A percentile compares a stretch with the other conserved stretches of the same genome.
These are phyloP conservation scores for Zizania palustris DNA, from an alignment of 202 grass and related monocot genomes.

Conservation along the genomic window DNA sequence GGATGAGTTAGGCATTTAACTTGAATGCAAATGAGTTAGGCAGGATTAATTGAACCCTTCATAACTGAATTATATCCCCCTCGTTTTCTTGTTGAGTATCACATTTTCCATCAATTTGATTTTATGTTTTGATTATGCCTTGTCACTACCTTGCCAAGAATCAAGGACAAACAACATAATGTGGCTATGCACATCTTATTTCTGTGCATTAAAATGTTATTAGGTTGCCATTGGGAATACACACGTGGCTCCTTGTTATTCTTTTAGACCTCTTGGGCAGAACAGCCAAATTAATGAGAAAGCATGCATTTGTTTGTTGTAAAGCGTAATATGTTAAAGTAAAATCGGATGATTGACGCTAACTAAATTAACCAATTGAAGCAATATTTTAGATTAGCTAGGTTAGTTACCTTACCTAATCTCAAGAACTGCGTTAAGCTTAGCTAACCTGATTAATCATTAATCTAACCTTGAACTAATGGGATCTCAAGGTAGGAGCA, in stretches of 20 bases:
- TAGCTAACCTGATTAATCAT: neutral
- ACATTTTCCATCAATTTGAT: too few relatives aligned
- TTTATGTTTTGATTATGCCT: too few relatives aligned
- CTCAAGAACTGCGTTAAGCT: neutral
- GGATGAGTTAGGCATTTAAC: too few relatives aligned
- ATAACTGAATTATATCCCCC: too few relatives aligned
- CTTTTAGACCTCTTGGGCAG: neutral
- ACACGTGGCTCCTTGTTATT: neutral
- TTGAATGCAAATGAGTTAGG: too few relatives aligned
- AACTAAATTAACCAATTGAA: neutral
- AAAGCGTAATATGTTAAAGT: neutral
- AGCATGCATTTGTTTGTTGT: neutral
- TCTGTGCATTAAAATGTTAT: too few relatives aligned
- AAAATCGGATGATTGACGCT: too few relatives aligned
- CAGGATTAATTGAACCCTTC: too few relatives aligned
- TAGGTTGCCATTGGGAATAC: neutral
- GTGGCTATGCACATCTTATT: too few relatives aligned
- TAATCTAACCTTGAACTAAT: neutral
- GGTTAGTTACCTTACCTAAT: neutral
- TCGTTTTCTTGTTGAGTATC: too few relatives aligned
- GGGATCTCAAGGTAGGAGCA: constrained; percentile 2
- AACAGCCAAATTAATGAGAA: neutral
- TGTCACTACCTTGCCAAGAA: too few relatives aligned
- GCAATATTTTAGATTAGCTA: neutral
- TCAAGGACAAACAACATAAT: too few relatives aligned